Evolutionary conservation across 257 asterid genomes (phyloP), one percentile per base, ranked within the genome.

Genomic region (Penstemon eatonii): DNA sequence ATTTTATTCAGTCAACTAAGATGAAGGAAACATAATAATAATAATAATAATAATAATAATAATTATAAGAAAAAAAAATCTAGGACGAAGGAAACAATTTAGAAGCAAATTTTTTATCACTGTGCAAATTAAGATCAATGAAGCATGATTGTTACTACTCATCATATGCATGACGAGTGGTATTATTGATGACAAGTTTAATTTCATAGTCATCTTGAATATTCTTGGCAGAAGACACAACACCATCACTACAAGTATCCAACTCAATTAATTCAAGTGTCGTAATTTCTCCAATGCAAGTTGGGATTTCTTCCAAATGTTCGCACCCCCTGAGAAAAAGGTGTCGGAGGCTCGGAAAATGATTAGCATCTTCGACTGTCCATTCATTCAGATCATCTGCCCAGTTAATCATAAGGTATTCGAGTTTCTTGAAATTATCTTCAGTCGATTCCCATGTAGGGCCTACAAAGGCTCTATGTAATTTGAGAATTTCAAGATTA

Each of bases 261-360:
- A 61, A 43, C 54, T 61, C 67, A 8, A 61, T 43, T 15, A 11
- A 13, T 44, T 60, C 44, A 11, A 64, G 56, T 18, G 56, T 64
- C n/a, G 68, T 5, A 45, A 49, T 47, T 5, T 47, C 36, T 49
- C 60, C 69, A 10, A 65, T 36, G 10, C 18, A 58, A 4, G 38
- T 25, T 0, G 69, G 69, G 60, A 65, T 65, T 33, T 50, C 46
- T 38, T 49, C 44, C 41, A 64, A 50, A 5, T 1, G 0, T 5
- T 18, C 0, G 46, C 69, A 65, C 2, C 6, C 4, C 37, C 4
- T 0, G 2, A 65, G 4, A 36, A 65, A 33, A 19, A 65, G 45
- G 5, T 10, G 69, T 46, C 15, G 38, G 38, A 65, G 58, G 47
- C 8, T 38, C 5, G 46, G 69, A n/a, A 65, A 65, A 41, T 51